Evolutionary conservation across 257 asterid genomes (phyloP).

Genomic region (Avicennia marina): DNA sequence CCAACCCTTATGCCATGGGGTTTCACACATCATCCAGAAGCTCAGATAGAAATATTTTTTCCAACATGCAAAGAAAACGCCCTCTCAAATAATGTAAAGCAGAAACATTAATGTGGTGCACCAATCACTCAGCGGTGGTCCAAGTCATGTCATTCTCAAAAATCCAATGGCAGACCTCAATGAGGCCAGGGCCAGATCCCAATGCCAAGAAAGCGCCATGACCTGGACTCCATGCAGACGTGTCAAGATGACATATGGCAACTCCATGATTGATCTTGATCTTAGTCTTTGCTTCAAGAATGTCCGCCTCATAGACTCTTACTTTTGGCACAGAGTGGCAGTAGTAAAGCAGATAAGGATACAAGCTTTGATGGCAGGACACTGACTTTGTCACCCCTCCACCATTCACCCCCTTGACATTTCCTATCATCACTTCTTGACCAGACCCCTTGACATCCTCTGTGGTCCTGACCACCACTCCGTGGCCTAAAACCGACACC

Average conservation of each 20-base stretch:
- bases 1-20: no score
- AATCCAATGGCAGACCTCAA: slow-evolving; percentile 94
- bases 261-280: slow-evolving; percentile 65
- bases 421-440: slow-evolving; percentile 42
- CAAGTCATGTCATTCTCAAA: slow-evolving; percentile 87
- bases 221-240: slow-evolving; percentile 65
- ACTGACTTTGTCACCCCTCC: slow-evolving; percentile 73
- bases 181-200: slow-evolving; percentile 81
- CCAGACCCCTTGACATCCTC: slow-evolving; percentile 48
- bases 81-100: no score
- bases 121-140: slow-evolving; percentile 49
- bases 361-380: slow-evolving; percentile 85
- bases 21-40: no score
- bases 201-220: slow-evolving; percentile 80
- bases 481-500: slow-evolving; percentile 71
- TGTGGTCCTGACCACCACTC: slow-evolving; percentile 56
- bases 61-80: no score
- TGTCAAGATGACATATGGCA: slow-evolving; percentile 87
- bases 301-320: slow-evolving; percentile 84
- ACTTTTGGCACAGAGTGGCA: slow-evolving; percentile 94
- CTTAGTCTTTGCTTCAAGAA: slow-evolving; percentile 53
- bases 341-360: slow-evolving; percentile 69
- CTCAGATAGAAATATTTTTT: no score
- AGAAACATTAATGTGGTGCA: no score
- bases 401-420: slow-evolving; percentile 65